Percentiles rank a stretch among this genome's conserved stretches.
These are phyloP conservation scores for Citrus medica DNA, from an alignment of 345 rosid species.

Conservation along the genomic window DNA sequence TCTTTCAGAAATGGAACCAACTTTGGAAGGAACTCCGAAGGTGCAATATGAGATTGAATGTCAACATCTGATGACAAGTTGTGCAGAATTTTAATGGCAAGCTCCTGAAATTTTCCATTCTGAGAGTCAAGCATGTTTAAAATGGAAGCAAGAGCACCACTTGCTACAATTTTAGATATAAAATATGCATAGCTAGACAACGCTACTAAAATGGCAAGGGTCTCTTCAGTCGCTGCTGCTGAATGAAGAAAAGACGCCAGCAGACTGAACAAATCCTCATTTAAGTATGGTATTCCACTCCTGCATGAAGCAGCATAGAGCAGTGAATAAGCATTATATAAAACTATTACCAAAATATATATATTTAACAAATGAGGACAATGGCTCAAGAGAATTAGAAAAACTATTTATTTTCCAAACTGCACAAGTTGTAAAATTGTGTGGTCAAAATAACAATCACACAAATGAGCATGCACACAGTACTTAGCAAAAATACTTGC, in stretches of 20 bases:
- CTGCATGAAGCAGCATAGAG: conserved; percentile 39
- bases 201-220: conserved; percentile 48
- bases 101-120: conserved; percentile 37
- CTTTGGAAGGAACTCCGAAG: conserved; percentile 47
- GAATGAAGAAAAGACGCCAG: conserved; percentile 51
- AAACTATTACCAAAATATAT: not conserved
- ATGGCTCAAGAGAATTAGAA: not conserved
- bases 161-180: conserved; percentile 42
- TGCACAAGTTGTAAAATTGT: not conserved
- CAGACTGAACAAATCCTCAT: conserved; percentile 44
- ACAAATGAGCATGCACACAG: not conserved
- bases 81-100: conserved; percentile 50
- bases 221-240: conserved; percentile 49
- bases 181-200: conserved; percentile 42
- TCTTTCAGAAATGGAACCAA: conserved; percentile 55
- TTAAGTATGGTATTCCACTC: conserved; percentile 33
- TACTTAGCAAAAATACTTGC: not conserved
- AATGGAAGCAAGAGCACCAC: conserved; percentile 49
- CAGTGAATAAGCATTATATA: not conserved
- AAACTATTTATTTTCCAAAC: not conserved
- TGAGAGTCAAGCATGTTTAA: conserved; percentile 40
- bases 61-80: conserved; percentile 51
- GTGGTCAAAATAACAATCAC: not conserved
- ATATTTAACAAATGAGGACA: not conserved
- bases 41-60: conserved; percentile 38